These are phyloP conservation scores for Aspergillus leporis DNA, from an alignment of 495 filamentous ascomycete genomes.

Conservation along the genomic window DNA sequence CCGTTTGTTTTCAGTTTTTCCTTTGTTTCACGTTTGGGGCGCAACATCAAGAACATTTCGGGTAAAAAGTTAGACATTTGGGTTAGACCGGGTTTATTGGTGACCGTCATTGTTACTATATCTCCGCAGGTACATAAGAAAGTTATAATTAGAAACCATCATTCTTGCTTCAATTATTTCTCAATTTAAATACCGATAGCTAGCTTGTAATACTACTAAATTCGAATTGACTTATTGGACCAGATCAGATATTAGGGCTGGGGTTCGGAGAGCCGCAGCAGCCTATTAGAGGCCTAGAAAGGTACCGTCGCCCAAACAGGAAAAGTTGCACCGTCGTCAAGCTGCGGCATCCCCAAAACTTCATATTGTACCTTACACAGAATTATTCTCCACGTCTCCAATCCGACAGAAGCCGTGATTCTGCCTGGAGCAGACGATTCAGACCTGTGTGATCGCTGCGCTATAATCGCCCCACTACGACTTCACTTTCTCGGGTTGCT, in stretches of 20 bases:
- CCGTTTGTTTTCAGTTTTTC: background rate
- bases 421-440: conserved; percentile 49
- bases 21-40: background rate
- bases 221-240: background rate
- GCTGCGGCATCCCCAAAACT: conserved; percentile 39
- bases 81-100: background rate
- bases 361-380: conserved; percentile 27
- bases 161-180: background rate
- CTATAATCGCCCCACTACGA: conserved; percentile 9
- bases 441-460: conserved; percentile 13
- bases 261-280: conserved; percentile 7
- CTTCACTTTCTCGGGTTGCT: conserved; percentile 23
- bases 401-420: conserved; percentile 21
- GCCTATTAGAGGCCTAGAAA: conserved; percentile 20
- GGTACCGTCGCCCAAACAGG: conserved; percentile 38
- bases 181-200: background rate
- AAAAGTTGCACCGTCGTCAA: conserved; percentile 35
- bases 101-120: background rate
- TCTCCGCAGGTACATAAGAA: background rate
- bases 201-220: background rate
- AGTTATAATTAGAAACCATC: background rate
- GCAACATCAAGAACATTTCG: background rate
- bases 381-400: conserved; percentile 6
- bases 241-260: conserved; percentile 17
- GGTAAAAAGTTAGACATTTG: background rate